phyloP scores from a whole-genome alignment of 768 basidiomycete species.

The Boletus rex-veris region DNA sequence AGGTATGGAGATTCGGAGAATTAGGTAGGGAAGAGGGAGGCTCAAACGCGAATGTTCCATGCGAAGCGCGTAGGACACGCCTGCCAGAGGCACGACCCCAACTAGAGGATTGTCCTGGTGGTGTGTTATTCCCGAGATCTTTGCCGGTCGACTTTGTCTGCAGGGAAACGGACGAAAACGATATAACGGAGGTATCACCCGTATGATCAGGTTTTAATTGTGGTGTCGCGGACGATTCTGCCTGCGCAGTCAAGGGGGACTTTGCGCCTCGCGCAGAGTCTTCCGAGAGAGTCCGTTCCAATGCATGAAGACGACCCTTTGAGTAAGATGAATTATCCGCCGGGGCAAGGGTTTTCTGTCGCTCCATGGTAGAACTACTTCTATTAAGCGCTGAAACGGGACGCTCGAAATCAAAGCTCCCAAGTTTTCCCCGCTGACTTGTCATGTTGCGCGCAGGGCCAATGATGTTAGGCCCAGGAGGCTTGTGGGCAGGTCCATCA shows the following conservation, averaged over 20 bases:
- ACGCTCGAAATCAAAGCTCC: conserved; percentile 75
- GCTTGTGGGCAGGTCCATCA: conserved; percentile 6
- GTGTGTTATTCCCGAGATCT: conserved; percentile 18
- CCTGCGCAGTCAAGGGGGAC: no score
- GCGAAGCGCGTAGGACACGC: conserved; percentile 39
- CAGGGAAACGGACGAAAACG: conserved; percentile 33
- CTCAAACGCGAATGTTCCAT: conserved; percentile 67
- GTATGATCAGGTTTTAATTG: conserved; percentile 38
- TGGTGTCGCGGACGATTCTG: conserved; percentile 19
- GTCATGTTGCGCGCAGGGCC: conserved; percentile 27
- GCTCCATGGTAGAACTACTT: conserved; percentile 28
- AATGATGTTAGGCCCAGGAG: conserved; percentile 2
- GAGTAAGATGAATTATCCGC: conserved; percentile 7
- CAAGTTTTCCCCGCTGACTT: conserved; percentile 54
- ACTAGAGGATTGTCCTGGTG: conserved; percentile 48
- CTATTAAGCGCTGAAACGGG: conserved; percentile 43
- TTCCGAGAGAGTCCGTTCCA: conserved; percentile 26
- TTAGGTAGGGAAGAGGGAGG: conserved; percentile 56
- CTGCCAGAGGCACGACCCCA: conserved; percentile 54
- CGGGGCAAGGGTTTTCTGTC: conserved; percentile 4
- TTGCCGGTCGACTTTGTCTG: conserved; percentile 40
- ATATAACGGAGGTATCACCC: conserved; percentile 32
- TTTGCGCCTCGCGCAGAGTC: no score
- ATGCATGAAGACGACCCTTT: conserved; percentile 12
- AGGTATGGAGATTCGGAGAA: conserved; percentile 24